Conservation (phyloP, 2,329 filamentous ascomycete species). For the Blumeriella jaapii region DNA sequence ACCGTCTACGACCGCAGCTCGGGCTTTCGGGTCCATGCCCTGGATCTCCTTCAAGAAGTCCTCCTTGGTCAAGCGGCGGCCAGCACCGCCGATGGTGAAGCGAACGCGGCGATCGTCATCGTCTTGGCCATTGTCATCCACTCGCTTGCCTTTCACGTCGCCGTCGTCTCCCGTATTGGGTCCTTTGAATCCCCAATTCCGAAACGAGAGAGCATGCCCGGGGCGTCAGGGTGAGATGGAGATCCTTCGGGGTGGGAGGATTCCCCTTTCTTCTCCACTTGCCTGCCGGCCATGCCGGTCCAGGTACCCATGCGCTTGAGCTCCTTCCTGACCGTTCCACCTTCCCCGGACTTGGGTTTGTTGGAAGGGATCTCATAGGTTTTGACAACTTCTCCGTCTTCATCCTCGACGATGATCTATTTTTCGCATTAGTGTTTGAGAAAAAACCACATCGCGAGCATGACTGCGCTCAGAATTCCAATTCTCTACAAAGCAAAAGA, state of each 20-base stretch:
- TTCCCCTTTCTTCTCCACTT: constrained; percentile 8
- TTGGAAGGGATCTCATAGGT: constrained; percentile 59
- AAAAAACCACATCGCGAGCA: too few relatives aligned
- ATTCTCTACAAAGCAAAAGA: too few relatives aligned
- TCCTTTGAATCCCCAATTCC: constrained; percentile 22
- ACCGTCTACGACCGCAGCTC: constrained; percentile 21
- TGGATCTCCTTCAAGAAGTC: constrained; percentile 69
- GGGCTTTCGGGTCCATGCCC: constrained; percentile 55
- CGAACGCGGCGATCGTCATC: constrained; percentile 61
- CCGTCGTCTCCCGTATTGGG: constrained; percentile 8
- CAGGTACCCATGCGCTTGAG: constrained; percentile 21
- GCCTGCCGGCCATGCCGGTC: constrained; percentile 17
- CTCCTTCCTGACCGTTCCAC: constrained; percentile 18
- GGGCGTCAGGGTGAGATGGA: neutral
- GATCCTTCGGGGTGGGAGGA: constrained; percentile 4
- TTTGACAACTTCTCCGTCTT: constrained; percentile 77
- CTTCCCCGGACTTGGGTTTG: constrained; percentile 10
- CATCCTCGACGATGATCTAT: constrained; percentile 79
- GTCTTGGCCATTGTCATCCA: constrained; percentile 33
- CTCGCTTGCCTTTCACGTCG: constrained; percentile 14
- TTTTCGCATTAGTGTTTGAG: constrained; percentile 14
- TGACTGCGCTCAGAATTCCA: too few relatives aligned
- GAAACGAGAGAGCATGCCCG: constrained; percentile 17
- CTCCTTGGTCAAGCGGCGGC: constrained; percentile 65
- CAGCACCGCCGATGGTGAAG: constrained; percentile 65